Conservation (phyloP, 805 yeast species). For the Saccharomyces jurei region DNA sequence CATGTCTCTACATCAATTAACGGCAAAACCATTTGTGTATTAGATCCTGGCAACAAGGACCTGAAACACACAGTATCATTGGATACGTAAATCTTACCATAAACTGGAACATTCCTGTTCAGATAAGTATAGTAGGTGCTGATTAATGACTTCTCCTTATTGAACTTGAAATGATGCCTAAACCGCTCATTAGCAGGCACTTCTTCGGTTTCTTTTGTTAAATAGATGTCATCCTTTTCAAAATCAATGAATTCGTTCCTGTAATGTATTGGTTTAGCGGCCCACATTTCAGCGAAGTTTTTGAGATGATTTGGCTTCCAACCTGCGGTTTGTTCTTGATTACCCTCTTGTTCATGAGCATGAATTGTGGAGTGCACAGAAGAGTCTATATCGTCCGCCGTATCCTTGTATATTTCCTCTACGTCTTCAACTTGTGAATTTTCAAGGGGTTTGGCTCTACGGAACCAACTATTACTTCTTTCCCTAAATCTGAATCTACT, state of each 20-base stretch:
- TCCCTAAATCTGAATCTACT: background rate
- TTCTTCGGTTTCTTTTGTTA: slow-evolving; percentile 38
- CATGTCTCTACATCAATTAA: slow-evolving; percentile 62
- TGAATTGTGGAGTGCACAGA: background rate
- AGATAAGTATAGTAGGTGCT: slow-evolving; percentile 67
- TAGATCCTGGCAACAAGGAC: slow-evolving; percentile 68
- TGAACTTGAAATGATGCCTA: slow-evolving; percentile 56
- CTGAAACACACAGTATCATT: slow-evolving; percentile 66
- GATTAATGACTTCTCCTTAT: slow-evolving; percentile 41
- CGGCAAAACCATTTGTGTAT: slow-evolving; percentile 78
- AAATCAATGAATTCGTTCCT: slow-evolving; percentile 32
- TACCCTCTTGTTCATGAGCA: background rate
- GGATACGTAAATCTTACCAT: slow-evolving; percentile 78
- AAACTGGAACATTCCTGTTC: slow-evolving; percentile 64
- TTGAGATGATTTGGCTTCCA: slow-evolving; percentile 16
- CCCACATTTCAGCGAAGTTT: slow-evolving; percentile 40
- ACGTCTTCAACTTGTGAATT: background rate
- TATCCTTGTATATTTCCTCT: background rate
- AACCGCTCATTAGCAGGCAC: slow-evolving; percentile 49
- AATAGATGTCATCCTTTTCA: slow-evolving; percentile 43
- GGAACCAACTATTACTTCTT: background rate
- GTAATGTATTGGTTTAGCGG: slow-evolving; percentile 57
- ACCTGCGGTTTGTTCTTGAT: slow-evolving; percentile 1
- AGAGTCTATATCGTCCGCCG: background rate
- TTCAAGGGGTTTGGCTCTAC: background rate